Conservation (phyloP, 805 yeast species). For the Candida oleophila region DNA sequence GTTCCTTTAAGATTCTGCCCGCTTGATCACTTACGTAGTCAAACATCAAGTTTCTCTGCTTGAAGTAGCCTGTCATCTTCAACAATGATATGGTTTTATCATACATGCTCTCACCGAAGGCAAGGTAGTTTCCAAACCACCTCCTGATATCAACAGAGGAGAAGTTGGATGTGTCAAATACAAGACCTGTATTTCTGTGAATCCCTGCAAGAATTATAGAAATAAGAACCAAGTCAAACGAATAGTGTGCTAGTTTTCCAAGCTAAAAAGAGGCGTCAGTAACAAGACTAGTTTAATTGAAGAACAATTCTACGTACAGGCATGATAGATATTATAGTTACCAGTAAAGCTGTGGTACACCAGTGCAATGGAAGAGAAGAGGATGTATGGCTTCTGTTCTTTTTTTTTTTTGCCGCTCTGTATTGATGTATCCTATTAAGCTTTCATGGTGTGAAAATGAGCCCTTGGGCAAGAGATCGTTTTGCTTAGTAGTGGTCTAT, state of each 20-base stretch:
- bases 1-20: slow-evolving; percentile 25
- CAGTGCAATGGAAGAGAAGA: too few species aligned
- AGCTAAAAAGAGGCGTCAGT: slow-evolving; percentile 32
- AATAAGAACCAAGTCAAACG: slow-evolving; percentile 73
- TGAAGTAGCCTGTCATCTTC: slow-evolving; percentile 51
- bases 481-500: too few species aligned
- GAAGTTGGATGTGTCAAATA: slow-evolving; percentile 49
- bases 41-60: slow-evolving; percentile 35
- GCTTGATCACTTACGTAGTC: slow-evolving; percentile 36
- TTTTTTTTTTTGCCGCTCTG: background rate
- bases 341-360: background rate
- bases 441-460: too few species aligned
- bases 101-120: slow-evolving; percentile 62
- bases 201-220: slow-evolving; percentile 86
- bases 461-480: too few species aligned
- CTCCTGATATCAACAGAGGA: slow-evolving; percentile 47
- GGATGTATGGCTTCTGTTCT: too few species aligned
- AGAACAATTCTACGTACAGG: background rate
- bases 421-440: background rate
- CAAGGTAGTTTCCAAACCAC: slow-evolving; percentile 52
- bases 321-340: background rate
- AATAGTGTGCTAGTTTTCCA: slow-evolving; percentile 67
- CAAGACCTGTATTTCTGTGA: slow-evolving; percentile 77
- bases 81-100: slow-evolving; percentile 46
- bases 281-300: background rate